A percentile compares a stretch with the other conserved stretches of the same genome.
These are phyloP conservation scores for Hortaea sp. DNA, from an alignment of 2,329 filamentous ascomycete species.

Conservation along the genomic window DNA sequence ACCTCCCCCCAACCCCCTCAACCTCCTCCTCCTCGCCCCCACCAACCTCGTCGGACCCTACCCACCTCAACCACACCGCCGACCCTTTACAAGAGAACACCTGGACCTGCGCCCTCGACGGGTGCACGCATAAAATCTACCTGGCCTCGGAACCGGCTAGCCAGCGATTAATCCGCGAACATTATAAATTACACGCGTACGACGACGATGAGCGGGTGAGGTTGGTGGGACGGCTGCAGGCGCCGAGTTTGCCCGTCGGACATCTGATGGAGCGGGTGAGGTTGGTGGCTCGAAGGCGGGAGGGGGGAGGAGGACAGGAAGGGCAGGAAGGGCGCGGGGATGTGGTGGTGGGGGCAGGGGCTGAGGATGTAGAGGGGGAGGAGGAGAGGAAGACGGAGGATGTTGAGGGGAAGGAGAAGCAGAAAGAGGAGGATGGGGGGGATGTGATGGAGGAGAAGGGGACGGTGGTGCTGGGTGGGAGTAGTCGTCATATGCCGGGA, in stretches of 20 bases:
- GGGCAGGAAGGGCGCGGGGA: too few species aligned
- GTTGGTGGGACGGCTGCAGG: conserved; percentile 46
- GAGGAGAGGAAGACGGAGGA: too few species aligned
- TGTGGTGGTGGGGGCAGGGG: too few species aligned
- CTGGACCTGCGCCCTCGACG: conserved; percentile 57
- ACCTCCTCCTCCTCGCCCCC: background rate
- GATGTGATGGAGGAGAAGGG: too few species aligned
- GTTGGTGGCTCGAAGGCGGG: conserved; percentile 11
- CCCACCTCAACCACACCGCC: conserved; percentile 6
- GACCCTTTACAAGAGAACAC: conserved; percentile 37
- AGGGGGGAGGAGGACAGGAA: background rate
- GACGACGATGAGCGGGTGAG: conserved; percentile 42
- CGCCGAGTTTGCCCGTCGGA: conserved; percentile 36
- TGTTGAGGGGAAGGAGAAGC: too few species aligned
- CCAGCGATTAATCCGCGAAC: conserved; percentile 48
- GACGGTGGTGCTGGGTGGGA: too few species aligned
- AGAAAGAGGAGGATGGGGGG: too few species aligned
- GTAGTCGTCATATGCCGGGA: too few species aligned
- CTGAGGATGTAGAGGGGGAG: too few species aligned
- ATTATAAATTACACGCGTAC: conserved; percentile 52
- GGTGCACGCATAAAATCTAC: conserved; percentile 55
- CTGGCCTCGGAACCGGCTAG: conserved; percentile 48
- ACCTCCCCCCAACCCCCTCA: conserved; percentile 21
- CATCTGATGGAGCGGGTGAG: conserved; percentile 38
- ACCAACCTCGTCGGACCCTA: background rate